phyloP scores from a whole-genome alignment of 345 rosid genomes.

The Draba incana region DNA sequence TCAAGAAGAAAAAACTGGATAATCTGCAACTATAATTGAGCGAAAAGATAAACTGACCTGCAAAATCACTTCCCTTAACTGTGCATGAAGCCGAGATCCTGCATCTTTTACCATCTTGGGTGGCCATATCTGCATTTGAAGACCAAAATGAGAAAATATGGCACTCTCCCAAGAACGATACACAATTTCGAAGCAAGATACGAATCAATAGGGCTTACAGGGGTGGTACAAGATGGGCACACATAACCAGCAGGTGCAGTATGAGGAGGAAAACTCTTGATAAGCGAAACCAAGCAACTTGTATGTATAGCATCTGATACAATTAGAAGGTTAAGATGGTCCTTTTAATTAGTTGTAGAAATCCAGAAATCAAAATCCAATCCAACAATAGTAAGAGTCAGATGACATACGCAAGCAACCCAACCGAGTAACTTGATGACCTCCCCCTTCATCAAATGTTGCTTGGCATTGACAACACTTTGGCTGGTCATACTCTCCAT shows the following conservation, averaged over 20 bases:
- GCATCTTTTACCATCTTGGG: slow-evolving; percentile 95
- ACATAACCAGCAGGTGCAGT: slow-evolving; percentile 97
- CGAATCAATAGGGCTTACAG: slow-evolving; percentile 53
- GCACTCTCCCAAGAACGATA: slow-evolving; percentile 16
- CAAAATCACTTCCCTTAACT: slow-evolving; percentile 79
- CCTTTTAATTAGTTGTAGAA: neutral
- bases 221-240: slow-evolving; percentile 86
- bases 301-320: slow-evolving; percentile 84
- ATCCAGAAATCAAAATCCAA: slow-evolving; percentile 21
- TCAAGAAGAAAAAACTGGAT: slow-evolving; percentile 19
- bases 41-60: slow-evolving; percentile 55
- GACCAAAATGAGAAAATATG: slow-evolving; percentile 21
- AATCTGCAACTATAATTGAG: neutral
- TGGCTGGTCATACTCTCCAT: slow-evolving; percentile 98
- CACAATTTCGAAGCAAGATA: slow-evolving; percentile 23
- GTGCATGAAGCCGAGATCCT: slow-evolving; percentile 84
- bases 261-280: slow-evolving; percentile 88
- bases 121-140: slow-evolving; percentile 87
- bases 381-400: slow-evolving; percentile 30
- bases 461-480: slow-evolving; percentile 87
- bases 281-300: slow-evolving; percentile 77
- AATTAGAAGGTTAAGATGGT: slow-evolving; percentile 28
- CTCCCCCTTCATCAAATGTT: slow-evolving; percentile 67
- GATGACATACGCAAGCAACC: slow-evolving; percentile 93
- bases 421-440: slow-evolving; percentile 79